Evolutionary conservation across 768 basidiomycete genomes (phyloP).

Genomic region (Sporobolomyces roseus): DNA sequence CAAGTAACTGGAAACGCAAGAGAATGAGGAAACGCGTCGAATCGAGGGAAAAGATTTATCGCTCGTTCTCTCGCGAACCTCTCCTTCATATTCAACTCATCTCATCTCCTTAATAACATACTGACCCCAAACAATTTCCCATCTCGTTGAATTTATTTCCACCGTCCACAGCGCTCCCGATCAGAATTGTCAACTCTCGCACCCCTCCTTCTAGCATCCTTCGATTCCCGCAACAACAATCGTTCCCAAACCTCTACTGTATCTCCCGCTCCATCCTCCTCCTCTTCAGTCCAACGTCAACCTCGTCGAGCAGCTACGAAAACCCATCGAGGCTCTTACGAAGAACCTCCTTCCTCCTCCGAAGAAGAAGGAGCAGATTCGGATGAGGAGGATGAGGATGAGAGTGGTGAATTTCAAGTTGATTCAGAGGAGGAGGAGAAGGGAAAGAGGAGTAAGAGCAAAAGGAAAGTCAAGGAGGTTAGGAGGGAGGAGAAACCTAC

Average conservation of each 20-base stretch:
- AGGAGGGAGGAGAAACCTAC: background rate
- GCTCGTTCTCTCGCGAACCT: background rate
- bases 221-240: no score
- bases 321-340: no score
- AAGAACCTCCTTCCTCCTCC: no score
- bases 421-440: background rate
- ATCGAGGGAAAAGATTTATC: no score
- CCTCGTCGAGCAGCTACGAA: no score
- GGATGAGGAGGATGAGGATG: slow-evolving; percentile 2
- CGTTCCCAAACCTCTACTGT: no score
- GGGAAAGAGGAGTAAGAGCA: slow-evolving; percentile 11
- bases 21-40: no score
- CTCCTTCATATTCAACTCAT: background rate
- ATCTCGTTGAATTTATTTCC: background rate
- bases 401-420: background rate
- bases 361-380: slow-evolving; percentile 16
- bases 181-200: background rate
- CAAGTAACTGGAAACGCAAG: no score
- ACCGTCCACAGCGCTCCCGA: slow-evolving; percentile 20
- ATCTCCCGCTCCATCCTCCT: background rate
- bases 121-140: background rate
- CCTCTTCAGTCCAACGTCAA: background rate
- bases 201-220: slow-evolving; percentile 13
- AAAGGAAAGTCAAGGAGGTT: slow-evolving; percentile 11
- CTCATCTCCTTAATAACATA: background rate